Evolutionary conservation across 2,329 filamentous ascomycete genomes (phyloP).

Genomic region (Bipolaris cookei): DNA sequence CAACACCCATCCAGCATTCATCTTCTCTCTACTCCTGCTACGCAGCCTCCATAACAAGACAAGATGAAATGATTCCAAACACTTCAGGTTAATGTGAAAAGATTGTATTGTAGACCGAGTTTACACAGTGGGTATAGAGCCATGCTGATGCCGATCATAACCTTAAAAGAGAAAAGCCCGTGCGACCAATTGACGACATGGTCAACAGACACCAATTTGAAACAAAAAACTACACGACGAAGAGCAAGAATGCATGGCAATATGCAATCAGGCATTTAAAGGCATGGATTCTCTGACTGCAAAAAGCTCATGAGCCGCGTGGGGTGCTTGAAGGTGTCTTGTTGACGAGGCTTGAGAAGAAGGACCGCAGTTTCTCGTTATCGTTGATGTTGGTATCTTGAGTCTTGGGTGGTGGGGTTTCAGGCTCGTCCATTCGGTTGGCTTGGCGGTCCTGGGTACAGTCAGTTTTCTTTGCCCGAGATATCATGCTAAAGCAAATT

Average conservation of each 20-base stretch:
- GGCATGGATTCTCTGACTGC: background rate
- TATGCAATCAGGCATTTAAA: background rate
- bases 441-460: slow-evolving; percentile 46
- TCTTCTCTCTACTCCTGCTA: background rate
- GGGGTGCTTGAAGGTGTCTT: slow-evolving; percentile 40
- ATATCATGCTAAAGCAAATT: background rate
- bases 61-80: background rate
- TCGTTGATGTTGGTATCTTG: slow-evolving; percentile 45
- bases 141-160: slow-evolving; percentile 22
- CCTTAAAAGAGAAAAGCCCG: slow-evolving; percentile 10
- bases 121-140: slow-evolving; percentile 34
- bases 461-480: slow-evolving; percentile 17
- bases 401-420: slow-evolving; percentile 32
- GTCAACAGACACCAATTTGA: slow-evolving; percentile 1
- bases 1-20: background rate
- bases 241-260: background rate
- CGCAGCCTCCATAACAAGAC: background rate
- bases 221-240: background rate
- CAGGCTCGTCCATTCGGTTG: slow-evolving; percentile 37
- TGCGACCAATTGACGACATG: background rate
- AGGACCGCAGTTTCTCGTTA: slow-evolving; percentile 50
- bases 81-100: background rate
- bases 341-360: slow-evolving; percentile 50
- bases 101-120: slow-evolving; percentile 19
- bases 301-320: slow-evolving; percentile 20